Conservation (phyloP, 192 early-diverging fungal species). For the Coemansia sp. region DNA sequence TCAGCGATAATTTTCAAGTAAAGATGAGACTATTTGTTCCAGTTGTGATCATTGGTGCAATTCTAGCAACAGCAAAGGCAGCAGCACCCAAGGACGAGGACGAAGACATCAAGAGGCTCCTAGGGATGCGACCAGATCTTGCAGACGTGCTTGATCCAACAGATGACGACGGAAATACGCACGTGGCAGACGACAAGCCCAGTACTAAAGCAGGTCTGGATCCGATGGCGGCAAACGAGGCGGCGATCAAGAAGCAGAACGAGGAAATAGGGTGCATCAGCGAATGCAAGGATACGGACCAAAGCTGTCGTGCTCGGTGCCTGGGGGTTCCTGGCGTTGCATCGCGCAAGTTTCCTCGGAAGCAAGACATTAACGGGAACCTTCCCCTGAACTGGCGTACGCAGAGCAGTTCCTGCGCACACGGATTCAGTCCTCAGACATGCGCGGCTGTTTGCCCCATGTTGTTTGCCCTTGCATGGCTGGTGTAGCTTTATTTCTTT, state of each 20-base stretch:
- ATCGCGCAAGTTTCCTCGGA: slow-evolving; percentile 31
- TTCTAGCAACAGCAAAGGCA: neutral
- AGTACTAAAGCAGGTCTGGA: neutral
- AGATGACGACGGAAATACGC: neutral
- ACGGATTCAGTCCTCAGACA: neutral
- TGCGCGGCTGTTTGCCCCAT: neutral
- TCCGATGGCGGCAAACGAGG: neutral
- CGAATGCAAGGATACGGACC: slow-evolving; percentile 29
- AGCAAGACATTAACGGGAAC: slow-evolving; percentile 38
- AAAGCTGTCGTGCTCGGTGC: slow-evolving; percentile 46
- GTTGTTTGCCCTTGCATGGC: slow-evolving; percentile 1
- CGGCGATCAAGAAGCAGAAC: neutral
- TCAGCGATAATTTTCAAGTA: neutral
- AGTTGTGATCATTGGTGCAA: neutral
- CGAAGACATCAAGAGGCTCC: slow-evolving; percentile 8
- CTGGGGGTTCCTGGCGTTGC: slow-evolving; percentile 48
- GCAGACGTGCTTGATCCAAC: slow-evolving; percentile 18
- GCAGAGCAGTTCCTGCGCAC: neutral
- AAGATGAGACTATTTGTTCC: neutral
- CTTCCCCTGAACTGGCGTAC: slow-evolving; percentile 40
- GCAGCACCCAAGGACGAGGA: slow-evolving; percentile 10
- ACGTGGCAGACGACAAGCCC: neutral
- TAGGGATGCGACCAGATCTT: slow-evolving; percentile 37
- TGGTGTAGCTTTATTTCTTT: neutral
- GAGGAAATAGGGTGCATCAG: slow-evolving; percentile 26